These are phyloP conservation scores for Plicaturopsis crispa DNA, from an alignment of 768 basidiomycete genomes.

Conservation along the genomic window DNA sequence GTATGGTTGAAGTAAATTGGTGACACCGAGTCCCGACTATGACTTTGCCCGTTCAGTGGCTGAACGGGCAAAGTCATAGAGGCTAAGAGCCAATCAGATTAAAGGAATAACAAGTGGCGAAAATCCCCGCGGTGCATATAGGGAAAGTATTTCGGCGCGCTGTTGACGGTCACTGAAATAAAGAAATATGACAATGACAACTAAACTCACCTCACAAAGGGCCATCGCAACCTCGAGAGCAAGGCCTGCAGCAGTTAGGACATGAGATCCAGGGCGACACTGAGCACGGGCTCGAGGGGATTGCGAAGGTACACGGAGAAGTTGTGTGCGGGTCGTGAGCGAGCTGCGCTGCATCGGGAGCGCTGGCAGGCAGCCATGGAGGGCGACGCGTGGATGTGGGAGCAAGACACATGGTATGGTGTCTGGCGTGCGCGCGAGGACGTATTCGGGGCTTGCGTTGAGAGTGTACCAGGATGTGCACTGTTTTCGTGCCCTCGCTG, in stretches of 20 bases:
- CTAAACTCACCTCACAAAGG: slow-evolving; percentile 30
- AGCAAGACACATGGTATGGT: neutral
- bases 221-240: slow-evolving; percentile 59
- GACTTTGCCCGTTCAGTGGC: too few species aligned
- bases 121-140: too few species aligned
- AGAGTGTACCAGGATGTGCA: neutral
- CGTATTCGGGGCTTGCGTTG: neutral
- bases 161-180: too few species aligned
- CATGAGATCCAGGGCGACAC: slow-evolving; percentile 70
- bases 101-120: too few species aligned
- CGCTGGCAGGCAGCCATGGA: slow-evolving; percentile 62
- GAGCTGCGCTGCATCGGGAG: slow-evolving; percentile 63
- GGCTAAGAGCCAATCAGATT: too few species aligned
- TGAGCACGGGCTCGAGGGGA: slow-evolving; percentile 71
- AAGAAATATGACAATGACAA: too few species aligned
- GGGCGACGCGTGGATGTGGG: slow-evolving; percentile 33
- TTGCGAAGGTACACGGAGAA: slow-evolving; percentile 78
- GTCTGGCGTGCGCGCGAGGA: neutral
- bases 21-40: too few species aligned
- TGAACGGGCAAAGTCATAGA: too few species aligned
- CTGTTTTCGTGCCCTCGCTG: too few species aligned
- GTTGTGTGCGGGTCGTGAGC: slow-evolving; percentile 53
- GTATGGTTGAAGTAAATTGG: too few species aligned
- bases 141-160: too few species aligned
- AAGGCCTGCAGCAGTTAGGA: slow-evolving; percentile 47